Conservation (phyloP, 306 rosid species). For the Quercus mongolica region DNA sequence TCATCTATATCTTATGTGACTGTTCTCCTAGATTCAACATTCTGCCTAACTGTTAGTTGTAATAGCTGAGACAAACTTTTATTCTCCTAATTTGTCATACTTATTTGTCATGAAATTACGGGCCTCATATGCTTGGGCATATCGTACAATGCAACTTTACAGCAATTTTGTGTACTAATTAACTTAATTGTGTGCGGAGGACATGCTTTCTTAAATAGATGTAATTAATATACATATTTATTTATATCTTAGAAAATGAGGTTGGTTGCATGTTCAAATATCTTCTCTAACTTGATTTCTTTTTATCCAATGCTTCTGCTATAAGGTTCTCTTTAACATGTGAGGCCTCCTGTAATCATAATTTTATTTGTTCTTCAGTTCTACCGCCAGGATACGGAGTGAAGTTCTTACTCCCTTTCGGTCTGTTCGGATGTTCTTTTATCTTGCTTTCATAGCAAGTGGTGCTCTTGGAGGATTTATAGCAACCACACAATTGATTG, state of each 20-base stretch:
- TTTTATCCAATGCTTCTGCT: slow-evolving; percentile 33
- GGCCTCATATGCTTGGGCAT: too few relatives aligned
- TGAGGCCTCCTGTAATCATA: slow-evolving; percentile 44
- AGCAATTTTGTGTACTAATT: not conserved
- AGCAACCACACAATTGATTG: slow-evolving; percentile 65
- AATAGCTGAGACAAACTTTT: too few relatives aligned
- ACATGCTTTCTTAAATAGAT: not conserved
- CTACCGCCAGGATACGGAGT: slow-evolving; percentile 79
- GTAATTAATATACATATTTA: not conserved
- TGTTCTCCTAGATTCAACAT: too few relatives aligned
- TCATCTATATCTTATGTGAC: too few relatives aligned
- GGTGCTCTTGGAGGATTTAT: slow-evolving; percentile 69
- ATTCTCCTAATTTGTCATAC: too few relatives aligned
- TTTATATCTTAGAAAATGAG: not conserved
- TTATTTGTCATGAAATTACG: too few relatives aligned
- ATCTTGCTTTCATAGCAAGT: slow-evolving; percentile 58
- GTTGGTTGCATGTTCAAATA: not conserved
- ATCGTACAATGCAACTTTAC: too few relatives aligned
- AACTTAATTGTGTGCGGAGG: not conserved
- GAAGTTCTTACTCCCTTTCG: slow-evolving; percentile 17
- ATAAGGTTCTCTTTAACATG: slow-evolving; percentile 46
- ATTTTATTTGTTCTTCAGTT: slow-evolving; percentile 34
- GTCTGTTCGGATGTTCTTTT: slow-evolving; percentile 7
- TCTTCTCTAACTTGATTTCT: not conserved
- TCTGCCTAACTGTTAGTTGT: too few relatives aligned